Percentiles rank a stretch among this genome's conserved stretches.
These are phyloP conservation scores for Paramarasmius palmivorus DNA, from an alignment of 1,284 basidiomycete genomes.

Conservation along the genomic window DNA sequence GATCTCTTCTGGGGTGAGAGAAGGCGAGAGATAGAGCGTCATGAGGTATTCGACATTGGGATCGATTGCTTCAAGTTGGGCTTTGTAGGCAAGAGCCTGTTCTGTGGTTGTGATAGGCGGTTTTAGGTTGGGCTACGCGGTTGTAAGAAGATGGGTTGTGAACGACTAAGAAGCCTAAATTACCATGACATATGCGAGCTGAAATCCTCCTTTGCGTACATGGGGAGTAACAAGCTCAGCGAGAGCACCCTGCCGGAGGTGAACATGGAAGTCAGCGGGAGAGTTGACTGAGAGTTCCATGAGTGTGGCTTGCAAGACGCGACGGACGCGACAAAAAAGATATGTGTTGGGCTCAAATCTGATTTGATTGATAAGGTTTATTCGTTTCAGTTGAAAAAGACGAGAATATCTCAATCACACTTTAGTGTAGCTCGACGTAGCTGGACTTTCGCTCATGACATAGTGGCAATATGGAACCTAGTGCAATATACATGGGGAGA, in stretches of 20 bases:
- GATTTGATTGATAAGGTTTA: no score
- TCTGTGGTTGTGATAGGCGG: constrained; percentile 90
- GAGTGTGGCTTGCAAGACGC: constrained; percentile 24
- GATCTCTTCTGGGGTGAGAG: constrained; percentile 91
- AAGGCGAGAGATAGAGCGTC: constrained; percentile 93
- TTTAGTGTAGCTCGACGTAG: no score
- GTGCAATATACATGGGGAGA: no score
- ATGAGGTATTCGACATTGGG: constrained; percentile 87
- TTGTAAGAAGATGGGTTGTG: constrained; percentile 17
- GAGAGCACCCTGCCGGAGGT: constrained; percentile 87
- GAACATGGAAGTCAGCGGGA: constrained; percentile 96
- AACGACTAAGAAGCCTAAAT: constrained; percentile 13
- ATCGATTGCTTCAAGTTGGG: constrained; percentile 74
- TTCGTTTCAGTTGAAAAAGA: no score
- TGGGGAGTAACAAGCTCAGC: constrained; percentile 89
- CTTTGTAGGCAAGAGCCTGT: constrained; percentile 82
- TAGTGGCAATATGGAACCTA: no score
- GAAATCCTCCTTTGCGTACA: constrained; percentile 87
- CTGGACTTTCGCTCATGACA: no score
- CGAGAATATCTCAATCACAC: no score
- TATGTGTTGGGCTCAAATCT: no score
- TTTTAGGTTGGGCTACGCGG: constrained; percentile 83
- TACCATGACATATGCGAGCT: constrained; percentile 97
- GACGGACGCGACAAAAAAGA: constrained; percentile 34
- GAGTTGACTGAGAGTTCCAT: constrained; percentile 57